Evolutionary conservation across 768 basidiomycete genomes (phyloP).

Genomic region (Trametes gibbosa): DNA sequence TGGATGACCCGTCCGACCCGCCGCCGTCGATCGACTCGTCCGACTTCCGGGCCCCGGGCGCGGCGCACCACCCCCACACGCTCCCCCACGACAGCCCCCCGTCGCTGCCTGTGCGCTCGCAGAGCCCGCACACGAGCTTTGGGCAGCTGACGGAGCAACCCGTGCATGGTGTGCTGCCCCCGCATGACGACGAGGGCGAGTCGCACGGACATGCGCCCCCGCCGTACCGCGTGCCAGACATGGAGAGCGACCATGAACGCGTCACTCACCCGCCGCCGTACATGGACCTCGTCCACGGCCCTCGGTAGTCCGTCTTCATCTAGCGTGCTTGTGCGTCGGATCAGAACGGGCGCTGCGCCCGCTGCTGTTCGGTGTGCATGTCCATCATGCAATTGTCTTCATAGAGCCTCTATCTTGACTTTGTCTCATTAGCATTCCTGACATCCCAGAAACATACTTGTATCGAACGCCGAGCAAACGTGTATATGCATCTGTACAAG

Average conservation of each 20-base stretch:
- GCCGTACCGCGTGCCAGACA: constrained; percentile 65
- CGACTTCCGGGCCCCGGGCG: constrained; percentile 44
- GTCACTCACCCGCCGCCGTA: constrained; percentile 37
- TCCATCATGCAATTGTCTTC: not conserved
- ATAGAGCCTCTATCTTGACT: not conserved
- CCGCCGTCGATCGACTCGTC: constrained; percentile 87
- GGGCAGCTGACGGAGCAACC: constrained; percentile 13
- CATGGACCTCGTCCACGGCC: constrained; percentile 30
- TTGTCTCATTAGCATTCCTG: not conserved
- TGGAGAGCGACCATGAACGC: constrained; percentile 29
- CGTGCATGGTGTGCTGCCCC: constrained; percentile 1
- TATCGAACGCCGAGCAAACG: not conserved
- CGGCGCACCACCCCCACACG: constrained; percentile 15
- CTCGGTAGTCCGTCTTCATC: too few relatives aligned
- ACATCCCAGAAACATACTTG: not conserved
- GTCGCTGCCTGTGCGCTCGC: constrained; percentile 21
- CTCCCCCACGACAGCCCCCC: constrained; percentile 3
- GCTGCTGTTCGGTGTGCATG: too few relatives aligned
- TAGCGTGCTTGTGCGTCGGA: too few relatives aligned
- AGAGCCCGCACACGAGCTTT: constrained; percentile 19
- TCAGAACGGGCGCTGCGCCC: too few relatives aligned
- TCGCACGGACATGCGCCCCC: constrained; percentile 68
- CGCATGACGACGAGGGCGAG: constrained; percentile 6
- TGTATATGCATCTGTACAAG: not conserved
- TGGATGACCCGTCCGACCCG: constrained; percentile 87